Percentiles rank a stretch among this genome's conserved stretches.
Conservation (phyloP, 305 asterid species). For the Fraxinus sp. region DNA sequence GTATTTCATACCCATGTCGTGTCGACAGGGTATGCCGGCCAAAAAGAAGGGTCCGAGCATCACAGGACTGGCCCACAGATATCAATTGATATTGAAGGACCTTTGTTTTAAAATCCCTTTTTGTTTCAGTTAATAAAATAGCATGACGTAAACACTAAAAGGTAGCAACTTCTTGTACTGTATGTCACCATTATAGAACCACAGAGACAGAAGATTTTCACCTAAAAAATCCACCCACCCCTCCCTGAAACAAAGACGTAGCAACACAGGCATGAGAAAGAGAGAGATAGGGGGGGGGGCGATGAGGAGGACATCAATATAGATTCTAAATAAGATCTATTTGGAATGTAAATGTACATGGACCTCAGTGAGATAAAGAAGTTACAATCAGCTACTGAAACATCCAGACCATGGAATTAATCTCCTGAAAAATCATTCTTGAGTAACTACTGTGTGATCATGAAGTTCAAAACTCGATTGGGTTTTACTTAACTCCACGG, state of each 20-base stretch:
- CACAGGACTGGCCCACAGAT: not conserved
- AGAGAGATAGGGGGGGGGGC: not conserved
- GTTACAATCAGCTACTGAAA: not conserved
- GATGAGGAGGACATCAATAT: not conserved
- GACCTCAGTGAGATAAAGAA: not conserved
- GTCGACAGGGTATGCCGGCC: no score
- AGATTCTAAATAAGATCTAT: not conserved
- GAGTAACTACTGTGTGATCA: not conserved
- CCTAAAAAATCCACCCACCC: not conserved
- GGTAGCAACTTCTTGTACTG: not conserved
- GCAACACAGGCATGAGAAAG: not conserved
- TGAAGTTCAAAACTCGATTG: not conserved
- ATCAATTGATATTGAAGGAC: not conserved
- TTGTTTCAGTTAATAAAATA: not conserved
- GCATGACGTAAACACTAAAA: not conserved
- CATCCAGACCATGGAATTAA: conserved; percentile 1
- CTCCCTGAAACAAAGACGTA: conserved; percentile 7
- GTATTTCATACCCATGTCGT: no score
- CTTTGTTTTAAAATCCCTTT: not conserved
- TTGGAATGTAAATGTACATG: not conserved
- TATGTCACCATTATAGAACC: not conserved
- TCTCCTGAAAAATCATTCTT: not conserved
- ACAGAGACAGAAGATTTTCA: not conserved
- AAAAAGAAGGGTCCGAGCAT: no score
- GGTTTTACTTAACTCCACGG: not conserved